Conservation (phyloP, 768 basidiomycete species). For the Gloeophyllum trabeum region DNA sequence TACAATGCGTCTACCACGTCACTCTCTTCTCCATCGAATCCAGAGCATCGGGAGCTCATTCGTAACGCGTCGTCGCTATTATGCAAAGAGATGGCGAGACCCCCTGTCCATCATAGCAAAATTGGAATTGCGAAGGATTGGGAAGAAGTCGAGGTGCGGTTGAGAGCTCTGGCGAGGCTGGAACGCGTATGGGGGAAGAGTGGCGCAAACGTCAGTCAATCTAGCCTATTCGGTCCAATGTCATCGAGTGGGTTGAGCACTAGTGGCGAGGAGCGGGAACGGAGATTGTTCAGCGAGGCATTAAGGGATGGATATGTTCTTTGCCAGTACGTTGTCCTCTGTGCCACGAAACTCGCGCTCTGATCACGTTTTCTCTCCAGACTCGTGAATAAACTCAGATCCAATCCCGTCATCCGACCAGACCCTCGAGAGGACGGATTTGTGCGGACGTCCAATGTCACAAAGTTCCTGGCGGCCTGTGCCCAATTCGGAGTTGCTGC, state of each 20-base stretch:
- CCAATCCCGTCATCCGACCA: slow-evolving; percentile 45
- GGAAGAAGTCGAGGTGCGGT: slow-evolving; percentile 65
- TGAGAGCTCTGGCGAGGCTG: slow-evolving; percentile 47
- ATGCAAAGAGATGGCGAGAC: slow-evolving; percentile 53
- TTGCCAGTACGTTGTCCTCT: slow-evolving; percentile 62
- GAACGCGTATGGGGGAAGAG: slow-evolving; percentile 73
- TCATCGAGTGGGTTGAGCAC: slow-evolving; percentile 15
- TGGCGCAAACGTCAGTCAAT: slow-evolving; percentile 27
- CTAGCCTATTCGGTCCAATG: slow-evolving; percentile 19
- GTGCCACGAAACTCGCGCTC: slow-evolving; percentile 1
- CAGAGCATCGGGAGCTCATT: slow-evolving; percentile 57
- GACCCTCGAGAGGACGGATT: slow-evolving; percentile 60
- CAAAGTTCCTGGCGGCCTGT: slow-evolving; percentile 70
- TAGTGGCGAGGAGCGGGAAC: slow-evolving; percentile 66
- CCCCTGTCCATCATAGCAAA: slow-evolving; percentile 43
- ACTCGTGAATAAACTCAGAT: slow-evolving; percentile 69
- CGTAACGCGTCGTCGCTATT: slow-evolving; percentile 52
- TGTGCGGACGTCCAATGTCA: slow-evolving; percentile 56
- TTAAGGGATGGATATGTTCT: slow-evolving; percentile 78
- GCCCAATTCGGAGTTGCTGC: slow-evolving; percentile 51
- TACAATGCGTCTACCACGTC: not conserved
- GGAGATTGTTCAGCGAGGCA: slow-evolving; percentile 61
- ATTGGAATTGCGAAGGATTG: slow-evolving; percentile 45
- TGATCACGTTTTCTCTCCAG: slow-evolving; percentile 25
- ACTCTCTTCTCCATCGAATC: slow-evolving; percentile 8